Evolutionary conservation across 1,284 basidiomycete species (phyloP), one percentile per base, ranked within the genome.

Genomic region (Microbotryum lychnidis-dioicae): DNA sequence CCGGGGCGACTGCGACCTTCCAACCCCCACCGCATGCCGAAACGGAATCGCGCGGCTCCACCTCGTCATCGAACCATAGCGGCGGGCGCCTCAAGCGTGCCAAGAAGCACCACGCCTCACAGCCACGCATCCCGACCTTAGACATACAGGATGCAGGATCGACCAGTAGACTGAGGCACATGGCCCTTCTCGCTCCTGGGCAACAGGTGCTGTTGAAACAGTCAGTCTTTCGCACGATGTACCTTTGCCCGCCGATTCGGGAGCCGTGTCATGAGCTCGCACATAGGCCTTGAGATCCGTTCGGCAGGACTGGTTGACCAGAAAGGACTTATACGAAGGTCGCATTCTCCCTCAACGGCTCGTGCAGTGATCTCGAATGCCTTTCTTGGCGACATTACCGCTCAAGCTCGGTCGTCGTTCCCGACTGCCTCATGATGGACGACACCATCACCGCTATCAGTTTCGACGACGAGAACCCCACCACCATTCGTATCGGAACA

Each of bases 341-440:
- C 46, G 42, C 9, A 31, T 18, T 46, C 48, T 21, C 14, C 16
- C 2, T 33, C 54, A 7, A 18, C 7, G 8, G n/a, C n/a, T 61
- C n/a, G 8, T 21, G 20, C 61, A 65, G 63, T 20, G 54, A 51
- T 12, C 31, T 66, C 9, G 42, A 55, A 8, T 12, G 31, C 1
- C 3, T 44, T 1, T n/a, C 37, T 14, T 27, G 60, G 14, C 27
- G 59, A n/a, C 33, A 37, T 9, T 27, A 29, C 25, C 12, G 7
- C 20, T 50, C 51, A 1, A 37, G 21, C 14, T 9, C 42, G 6
- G 44, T 29, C 37, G 9, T 67, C 31, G 63, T 50, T n/a, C 62
- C 62, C 10, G 65, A 66, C 37, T 64, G 65, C 27, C 45, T 69
- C 9, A 58, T 63, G 6, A 37, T 64, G 18, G 65, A 66, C 57